phyloP scores from a whole-genome alignment of 2,329 filamentous ascomycete species.

The Aspergillus ruber region DNA sequence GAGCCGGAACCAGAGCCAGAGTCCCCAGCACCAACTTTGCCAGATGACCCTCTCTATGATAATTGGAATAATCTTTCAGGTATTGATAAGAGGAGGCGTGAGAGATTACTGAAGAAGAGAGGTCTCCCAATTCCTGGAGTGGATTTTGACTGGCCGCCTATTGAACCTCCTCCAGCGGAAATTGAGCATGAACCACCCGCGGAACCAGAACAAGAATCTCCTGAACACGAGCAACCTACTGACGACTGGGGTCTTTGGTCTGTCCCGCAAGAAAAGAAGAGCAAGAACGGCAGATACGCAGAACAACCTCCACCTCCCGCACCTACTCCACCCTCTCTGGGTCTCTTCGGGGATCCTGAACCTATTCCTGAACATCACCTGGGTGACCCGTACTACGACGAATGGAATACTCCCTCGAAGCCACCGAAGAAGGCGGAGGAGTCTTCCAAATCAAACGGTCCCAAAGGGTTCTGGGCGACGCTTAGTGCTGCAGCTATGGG shows the following conservation, averaged over 20 bases:
- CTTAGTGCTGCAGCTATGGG: slow-evolving; percentile 34
- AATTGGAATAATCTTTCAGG: slow-evolving; percentile 28
- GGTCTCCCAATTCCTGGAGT: slow-evolving; percentile 18
- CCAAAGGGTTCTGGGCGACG: slow-evolving; percentile 40
- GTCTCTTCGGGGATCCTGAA: slow-evolving; percentile 34
- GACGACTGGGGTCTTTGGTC: slow-evolving; percentile 31
- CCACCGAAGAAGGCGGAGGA: slow-evolving; percentile 36
- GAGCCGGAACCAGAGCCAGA: slow-evolving; percentile 25
- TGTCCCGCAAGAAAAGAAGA: slow-evolving; percentile 40
- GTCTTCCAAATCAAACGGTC: slow-evolving; percentile 25
- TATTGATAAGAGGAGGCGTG: slow-evolving; percentile 42
- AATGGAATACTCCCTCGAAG: slow-evolving; percentile 28
- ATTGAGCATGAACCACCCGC: slow-evolving; percentile 2
- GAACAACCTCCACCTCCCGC: slow-evolving; percentile 43
- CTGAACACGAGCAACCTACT: slow-evolving; percentile 22
- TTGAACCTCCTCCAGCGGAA: background rate
- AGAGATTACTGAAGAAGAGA: slow-evolving; percentile 21
- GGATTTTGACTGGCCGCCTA: too few species aligned
- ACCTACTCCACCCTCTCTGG: slow-evolving; percentile 42
- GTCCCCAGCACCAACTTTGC: slow-evolving; percentile 18
- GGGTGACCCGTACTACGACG: slow-evolving; percentile 33
- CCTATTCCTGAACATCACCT: slow-evolving; percentile 23
- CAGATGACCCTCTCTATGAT: slow-evolving; percentile 32
- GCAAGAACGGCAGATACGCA: slow-evolving; percentile 41
- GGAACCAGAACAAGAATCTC: slow-evolving; percentile 19